Conservation (phyloP, 805 yeast genomes). For the Diddensiella transvaalensis region DNA sequence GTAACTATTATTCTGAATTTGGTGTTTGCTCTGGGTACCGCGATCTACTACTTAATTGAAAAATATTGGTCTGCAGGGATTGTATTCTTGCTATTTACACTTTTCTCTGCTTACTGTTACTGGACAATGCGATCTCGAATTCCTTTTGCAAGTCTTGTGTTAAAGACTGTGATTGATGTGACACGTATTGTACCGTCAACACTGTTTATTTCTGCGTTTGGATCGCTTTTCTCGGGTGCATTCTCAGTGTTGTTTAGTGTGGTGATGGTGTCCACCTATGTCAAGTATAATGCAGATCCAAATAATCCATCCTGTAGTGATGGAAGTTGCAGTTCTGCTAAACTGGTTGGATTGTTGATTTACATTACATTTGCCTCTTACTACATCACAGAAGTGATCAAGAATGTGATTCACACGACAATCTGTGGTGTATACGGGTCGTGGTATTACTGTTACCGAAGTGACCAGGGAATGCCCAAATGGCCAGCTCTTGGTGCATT, state of each 20-base stretch:
- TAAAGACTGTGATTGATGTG: constrained; percentile 72
- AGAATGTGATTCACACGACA: constrained; percentile 75
- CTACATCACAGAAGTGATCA: constrained; percentile 76
- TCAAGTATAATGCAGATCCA: constrained; percentile 55
- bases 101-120: constrained; percentile 63
- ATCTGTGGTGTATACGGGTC: constrained; percentile 84
- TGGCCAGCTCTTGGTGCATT: constrained; percentile 81
- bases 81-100: constrained; percentile 64
- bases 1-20: constrained; percentile 66
- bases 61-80: constrained; percentile 77
- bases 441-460: constrained; percentile 79
- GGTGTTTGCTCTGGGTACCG: constrained; percentile 66
- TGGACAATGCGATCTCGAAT: constrained; percentile 69
- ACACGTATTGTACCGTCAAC: constrained; percentile 71
- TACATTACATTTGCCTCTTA: constrained; percentile 80
- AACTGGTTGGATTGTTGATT: constrained; percentile 65
- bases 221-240: constrained; percentile 55
- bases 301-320: constrained; percentile 48
- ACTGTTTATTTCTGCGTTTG: constrained; percentile 55
- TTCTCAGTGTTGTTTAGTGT: constrained; percentile 64
- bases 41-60: constrained; percentile 66
- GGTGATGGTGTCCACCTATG: constrained; percentile 71
- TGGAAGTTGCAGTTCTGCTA: constrained; percentile 56
- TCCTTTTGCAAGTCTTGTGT: constrained; percentile 68
- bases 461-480: constrained; percentile 75